Evolutionary conservation across 805 yeast species (phyloP).

Genomic region (Saccharomycopsis capsularis): DNA sequence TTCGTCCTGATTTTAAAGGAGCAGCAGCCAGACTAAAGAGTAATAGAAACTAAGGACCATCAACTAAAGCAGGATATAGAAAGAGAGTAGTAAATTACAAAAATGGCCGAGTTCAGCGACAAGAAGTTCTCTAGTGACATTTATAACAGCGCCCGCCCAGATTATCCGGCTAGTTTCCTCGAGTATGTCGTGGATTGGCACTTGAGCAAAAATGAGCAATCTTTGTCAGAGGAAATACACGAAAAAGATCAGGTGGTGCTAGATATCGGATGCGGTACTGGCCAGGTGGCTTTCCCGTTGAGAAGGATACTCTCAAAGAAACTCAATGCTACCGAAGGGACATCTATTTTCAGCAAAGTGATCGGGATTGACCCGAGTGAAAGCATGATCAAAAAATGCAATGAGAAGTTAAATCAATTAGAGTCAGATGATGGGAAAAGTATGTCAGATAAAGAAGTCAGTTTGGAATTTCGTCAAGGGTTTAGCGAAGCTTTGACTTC

Average conservation of each 20-base stretch:
- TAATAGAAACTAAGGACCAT: no score
- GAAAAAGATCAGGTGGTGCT: conserved; percentile 34
- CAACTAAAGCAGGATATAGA: no score
- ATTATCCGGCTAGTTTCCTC: conserved; percentile 51
- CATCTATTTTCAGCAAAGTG: conserved; percentile 40
- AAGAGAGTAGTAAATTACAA: no score
- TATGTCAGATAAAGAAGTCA: conserved; percentile 14
- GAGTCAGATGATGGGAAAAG: background rate
- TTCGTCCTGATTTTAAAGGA: no score
- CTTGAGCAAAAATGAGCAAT: conserved; percentile 26
- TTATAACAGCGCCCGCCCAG: conserved; percentile 59
- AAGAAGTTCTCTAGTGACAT: conserved; percentile 3
- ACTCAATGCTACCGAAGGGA: no score
- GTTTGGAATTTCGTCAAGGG: conserved; percentile 23
- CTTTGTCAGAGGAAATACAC: conserved; percentile 28
- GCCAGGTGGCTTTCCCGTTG: conserved; percentile 58
- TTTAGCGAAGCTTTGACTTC: background rate
- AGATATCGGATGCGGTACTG: conserved; percentile 80
- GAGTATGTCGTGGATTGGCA: conserved; percentile 30
- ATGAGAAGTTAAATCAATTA: background rate
- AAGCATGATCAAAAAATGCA: conserved; percentile 41
- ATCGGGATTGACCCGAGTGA: conserved; percentile 59
- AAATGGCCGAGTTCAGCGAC: conserved; percentile 7
- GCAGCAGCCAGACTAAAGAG: no score
- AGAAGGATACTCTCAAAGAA: conserved; percentile 24